phyloP scores from a whole-genome alignment of 345 rosid genomes.

The Mercurialis annua region DNA sequence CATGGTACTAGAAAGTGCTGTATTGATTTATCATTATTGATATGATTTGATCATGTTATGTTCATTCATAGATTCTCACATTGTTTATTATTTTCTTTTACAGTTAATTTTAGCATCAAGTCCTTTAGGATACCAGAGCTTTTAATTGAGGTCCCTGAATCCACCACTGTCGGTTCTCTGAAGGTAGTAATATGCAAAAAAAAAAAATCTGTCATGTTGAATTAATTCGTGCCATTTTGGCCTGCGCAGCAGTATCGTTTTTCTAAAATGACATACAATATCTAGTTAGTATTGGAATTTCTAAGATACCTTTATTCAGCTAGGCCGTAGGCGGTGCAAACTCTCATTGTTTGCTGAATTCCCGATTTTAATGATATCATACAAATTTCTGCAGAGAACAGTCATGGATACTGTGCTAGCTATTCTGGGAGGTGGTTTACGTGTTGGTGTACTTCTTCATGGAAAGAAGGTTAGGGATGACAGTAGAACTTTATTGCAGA shows the following conservation, averaged over 20 bases:
- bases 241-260: too few species aligned
- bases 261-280: too few species aligned
- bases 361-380: conserved; percentile 12
- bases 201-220: not conserved
- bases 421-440: conserved; percentile 71
- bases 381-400: conserved; percentile 47
- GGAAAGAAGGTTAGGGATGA: conserved; percentile 96
- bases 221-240: not conserved
- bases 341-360: not conserved
- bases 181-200: conserved; percentile 56
- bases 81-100: conserved; percentile 23
- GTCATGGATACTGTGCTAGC: conserved; percentile 77
- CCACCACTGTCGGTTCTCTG: conserved; percentile 73
- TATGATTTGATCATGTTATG: conserved; percentile 11
- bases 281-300: not conserved
- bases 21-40: conserved; percentile 14
- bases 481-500: conserved; percentile 61
- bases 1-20: conserved; percentile 46
- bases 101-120: conserved; percentile 93
- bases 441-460: conserved; percentile 68
- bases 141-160: conserved; percentile 79
- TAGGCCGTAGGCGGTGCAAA: not conserved
- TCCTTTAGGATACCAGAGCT: conserved; percentile 90
- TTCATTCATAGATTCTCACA: conserved; percentile 27
- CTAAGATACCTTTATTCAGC: not conserved